phyloP scores from a whole-genome alignment of 1,139 yeast species.

The Kluyveromyces sp. region DNA sequence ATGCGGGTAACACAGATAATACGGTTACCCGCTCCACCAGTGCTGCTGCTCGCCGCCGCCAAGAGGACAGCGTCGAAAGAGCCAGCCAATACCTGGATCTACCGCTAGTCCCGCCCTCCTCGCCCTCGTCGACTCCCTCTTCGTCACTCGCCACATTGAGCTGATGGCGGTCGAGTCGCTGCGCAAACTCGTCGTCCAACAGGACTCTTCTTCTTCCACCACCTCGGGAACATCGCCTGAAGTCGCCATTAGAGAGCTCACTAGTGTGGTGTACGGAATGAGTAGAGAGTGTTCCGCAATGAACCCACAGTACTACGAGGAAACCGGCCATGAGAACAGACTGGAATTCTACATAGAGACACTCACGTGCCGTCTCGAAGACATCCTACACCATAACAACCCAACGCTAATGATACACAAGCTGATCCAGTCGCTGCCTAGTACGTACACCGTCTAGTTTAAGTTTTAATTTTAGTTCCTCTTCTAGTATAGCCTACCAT shows the following conservation, averaged over 20 bases:
- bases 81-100: conserved; percentile 10
- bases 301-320: conserved; percentile 6
- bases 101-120: conserved; percentile 14
- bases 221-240: background rate
- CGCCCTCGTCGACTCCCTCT: conserved; percentile 13
- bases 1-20: too few species aligned
- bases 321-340: conserved; percentile 1
- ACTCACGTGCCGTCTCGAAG: conserved; percentile 6
- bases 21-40: too few species aligned
- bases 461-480: too few species aligned
- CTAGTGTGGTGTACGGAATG: conserved; percentile 10
- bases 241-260: conserved; percentile 5
- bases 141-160: conserved; percentile 14
- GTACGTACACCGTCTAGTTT: background rate
- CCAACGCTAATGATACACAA: background rate
- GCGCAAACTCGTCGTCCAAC: background rate
- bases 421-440: conserved; percentile 3
- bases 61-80: too few species aligned
- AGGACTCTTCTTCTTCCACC: background rate
- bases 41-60: too few species aligned
- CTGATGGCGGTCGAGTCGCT: conserved; percentile 11
- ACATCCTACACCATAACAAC: conserved; percentile 1
- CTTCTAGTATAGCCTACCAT: too few species aligned
- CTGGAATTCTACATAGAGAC: conserved; percentile 6
- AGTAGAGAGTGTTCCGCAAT: conserved; percentile 9